Percentiles rank a stretch among this genome's conserved stretches.
phyloP scores from a whole-genome alignment of 1,284 basidiomycete species.

The Coriolopsis trogii region DNA sequence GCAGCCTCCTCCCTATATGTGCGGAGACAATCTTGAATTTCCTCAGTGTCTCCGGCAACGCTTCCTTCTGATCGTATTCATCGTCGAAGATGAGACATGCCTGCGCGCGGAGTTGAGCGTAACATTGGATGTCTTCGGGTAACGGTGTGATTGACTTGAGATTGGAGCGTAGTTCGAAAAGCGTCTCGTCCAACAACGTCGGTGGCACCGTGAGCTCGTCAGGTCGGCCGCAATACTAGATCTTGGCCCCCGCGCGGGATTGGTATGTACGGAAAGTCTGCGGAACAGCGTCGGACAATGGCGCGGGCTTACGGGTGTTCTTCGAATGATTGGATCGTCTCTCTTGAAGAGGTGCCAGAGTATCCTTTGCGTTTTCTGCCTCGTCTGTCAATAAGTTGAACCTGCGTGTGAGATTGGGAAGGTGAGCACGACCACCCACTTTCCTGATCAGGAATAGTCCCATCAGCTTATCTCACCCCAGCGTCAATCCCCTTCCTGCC shows the following conservation, averaged over 20 bases:
- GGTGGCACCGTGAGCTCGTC: not conserved
- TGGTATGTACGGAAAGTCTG: not conserved
- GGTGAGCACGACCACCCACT: no score
- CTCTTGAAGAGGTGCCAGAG: not conserved
- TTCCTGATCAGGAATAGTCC: no score
- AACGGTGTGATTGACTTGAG: conserved; percentile 5
- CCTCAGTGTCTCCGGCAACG: not conserved
- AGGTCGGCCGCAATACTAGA: conserved; percentile 5
- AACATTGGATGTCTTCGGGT: conserved; percentile 8
- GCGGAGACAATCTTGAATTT: not conserved
- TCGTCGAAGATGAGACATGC: not conserved
- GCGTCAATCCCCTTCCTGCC: no score
- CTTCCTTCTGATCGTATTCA: not conserved
- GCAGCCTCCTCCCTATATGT: not conserved
- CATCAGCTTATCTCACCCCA: no score
- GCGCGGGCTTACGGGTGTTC: not conserved
- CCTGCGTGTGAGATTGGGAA: no score
- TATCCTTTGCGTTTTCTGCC: not conserved
- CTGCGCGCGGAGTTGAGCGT: not conserved
- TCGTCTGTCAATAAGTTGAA: no score
- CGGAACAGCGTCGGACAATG: not conserved
- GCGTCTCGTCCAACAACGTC: conserved; percentile 7
- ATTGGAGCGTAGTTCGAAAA: conserved; percentile 5
- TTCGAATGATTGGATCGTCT: not conserved
- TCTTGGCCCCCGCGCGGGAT: not conserved